Evolutionary conservation across 2,329 filamentous ascomycete species (phyloP).

Genomic region (Penicillium sp.): DNA sequence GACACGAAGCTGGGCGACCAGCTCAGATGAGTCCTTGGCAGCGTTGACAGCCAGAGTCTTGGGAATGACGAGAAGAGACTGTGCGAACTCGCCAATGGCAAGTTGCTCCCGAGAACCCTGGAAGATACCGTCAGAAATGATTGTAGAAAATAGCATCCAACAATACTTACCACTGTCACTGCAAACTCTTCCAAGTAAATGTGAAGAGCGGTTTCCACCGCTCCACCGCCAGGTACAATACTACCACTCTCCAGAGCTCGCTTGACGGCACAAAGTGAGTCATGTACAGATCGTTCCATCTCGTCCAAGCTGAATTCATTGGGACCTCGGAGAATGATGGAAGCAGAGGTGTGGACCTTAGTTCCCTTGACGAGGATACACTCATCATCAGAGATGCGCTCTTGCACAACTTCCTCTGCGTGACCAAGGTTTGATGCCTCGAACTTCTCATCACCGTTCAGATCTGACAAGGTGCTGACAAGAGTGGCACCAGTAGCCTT

Average conservation of each 20-base stretch:
- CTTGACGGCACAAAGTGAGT: constrained; percentile 95
- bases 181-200: constrained; percentile 99
- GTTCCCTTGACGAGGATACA: constrained; percentile 96
- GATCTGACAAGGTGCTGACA: constrained; percentile 85
- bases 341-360: constrained; percentile 88
- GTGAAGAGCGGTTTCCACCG: constrained; percentile 96
- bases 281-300: constrained; percentile 98
- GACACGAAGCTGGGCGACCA: constrained; percentile 90
- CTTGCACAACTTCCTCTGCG: constrained; percentile 94
- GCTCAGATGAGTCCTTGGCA: constrained; percentile 90
- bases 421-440: constrained; percentile 82
- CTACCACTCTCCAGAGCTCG: constrained; percentile 92
- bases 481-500: constrained; percentile 92
- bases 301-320: constrained; percentile 97
- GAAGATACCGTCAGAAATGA: constrained; percentile 6
- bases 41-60: constrained; percentile 97
- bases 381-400: constrained; percentile 97
- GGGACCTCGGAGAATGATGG: constrained; percentile 87
- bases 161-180: constrained; percentile 69
- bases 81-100: constrained; percentile 94
- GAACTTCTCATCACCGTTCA: constrained; percentile 96
- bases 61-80: constrained; percentile 87
- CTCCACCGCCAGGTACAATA: constrained; percentile 92
- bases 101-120: constrained; percentile 89
- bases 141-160: constrained; percentile 1